phyloP scores from a whole-genome alignment of 805 yeast species.

The Candida hispaniensis region DNA sequence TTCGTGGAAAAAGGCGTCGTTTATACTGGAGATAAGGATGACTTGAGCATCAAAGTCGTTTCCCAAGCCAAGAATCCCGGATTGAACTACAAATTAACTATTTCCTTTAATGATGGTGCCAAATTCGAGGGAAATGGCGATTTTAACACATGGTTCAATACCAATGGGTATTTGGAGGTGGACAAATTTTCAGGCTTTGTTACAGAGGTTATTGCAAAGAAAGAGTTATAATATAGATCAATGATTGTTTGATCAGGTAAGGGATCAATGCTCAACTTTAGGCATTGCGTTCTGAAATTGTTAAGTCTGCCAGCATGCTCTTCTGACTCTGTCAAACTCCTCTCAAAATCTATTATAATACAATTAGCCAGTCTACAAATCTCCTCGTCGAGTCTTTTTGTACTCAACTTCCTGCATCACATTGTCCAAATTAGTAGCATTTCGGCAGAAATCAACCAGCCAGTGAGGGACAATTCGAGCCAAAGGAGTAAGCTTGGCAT shows the following conservation, averaged over 20 bases:
- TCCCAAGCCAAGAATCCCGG: slow-evolving; percentile 18
- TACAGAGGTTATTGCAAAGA: slow-evolving; percentile 3
- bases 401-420: slow-evolving; percentile 16
- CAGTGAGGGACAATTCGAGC: slow-evolving; percentile 13
- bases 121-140: slow-evolving; percentile 9
- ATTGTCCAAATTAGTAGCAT: slow-evolving; percentile 14
- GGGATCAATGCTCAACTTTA: too few relatives aligned
- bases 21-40: slow-evolving; percentile 25
- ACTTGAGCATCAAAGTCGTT: slow-evolving; percentile 14
- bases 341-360: too few relatives aligned
- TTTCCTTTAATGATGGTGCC: slow-evolving; percentile 17
- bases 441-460: slow-evolving; percentile 12
- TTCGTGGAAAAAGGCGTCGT: slow-evolving; percentile 24
- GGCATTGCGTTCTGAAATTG: too few relatives aligned
- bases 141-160: slow-evolving; percentile 22
- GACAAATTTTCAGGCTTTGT: slow-evolving; percentile 18
- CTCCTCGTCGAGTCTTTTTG: slow-evolving; percentile 15
- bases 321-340: too few relatives aligned
- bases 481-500: slow-evolving; percentile 59
- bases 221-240: slow-evolving; percentile 9
- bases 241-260: too few relatives aligned
- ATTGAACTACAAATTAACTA: slow-evolving; percentile 19
- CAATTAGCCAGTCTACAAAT: too few relatives aligned
- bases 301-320: too few relatives aligned
- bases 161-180: slow-evolving; percentile 21